Evolutionary conservation across 2,329 filamentous ascomycete species (phyloP).

Genomic region (Aspergillus sp.): DNA sequence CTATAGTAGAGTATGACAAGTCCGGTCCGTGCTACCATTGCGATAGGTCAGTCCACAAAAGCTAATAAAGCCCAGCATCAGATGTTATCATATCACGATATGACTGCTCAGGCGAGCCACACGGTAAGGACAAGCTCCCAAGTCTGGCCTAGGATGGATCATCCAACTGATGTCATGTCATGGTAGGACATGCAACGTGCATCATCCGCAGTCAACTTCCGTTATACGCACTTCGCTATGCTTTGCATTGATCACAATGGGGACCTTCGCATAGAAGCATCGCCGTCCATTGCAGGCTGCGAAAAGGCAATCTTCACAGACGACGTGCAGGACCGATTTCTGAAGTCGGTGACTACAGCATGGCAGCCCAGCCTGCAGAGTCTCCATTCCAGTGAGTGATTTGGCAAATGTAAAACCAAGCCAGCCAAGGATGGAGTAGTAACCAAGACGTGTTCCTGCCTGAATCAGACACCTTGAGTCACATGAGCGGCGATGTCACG

Average conservation of each 20-base stretch:
- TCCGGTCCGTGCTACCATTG: conserved; percentile 17
- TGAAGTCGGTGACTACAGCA: conserved; percentile 29
- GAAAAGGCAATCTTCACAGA: conserved; percentile 38
- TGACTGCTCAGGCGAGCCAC: conserved; percentile 22
- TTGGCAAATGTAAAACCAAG: neutral
- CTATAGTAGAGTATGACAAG: conserved; percentile 17
- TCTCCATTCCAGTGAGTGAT: conserved; percentile 30
- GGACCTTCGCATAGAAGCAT: conserved; percentile 34
- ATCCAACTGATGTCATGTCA: conserved; percentile 14
- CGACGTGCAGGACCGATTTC: conserved; percentile 38
- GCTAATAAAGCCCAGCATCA: conserved; percentile 19
- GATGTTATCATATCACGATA: conserved; percentile 24
- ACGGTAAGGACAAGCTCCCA: conserved; percentile 19
- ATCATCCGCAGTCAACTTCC: conserved; percentile 24
- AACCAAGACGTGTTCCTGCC: neutral
- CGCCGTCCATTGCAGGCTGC: conserved; percentile 36
- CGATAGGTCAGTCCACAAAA: conserved; percentile 18
- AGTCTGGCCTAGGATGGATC: conserved; percentile 1
- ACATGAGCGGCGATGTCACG: conserved; percentile 16
- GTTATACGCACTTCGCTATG: conserved; percentile 40
- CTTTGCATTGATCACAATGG: conserved; percentile 41
- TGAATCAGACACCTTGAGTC: conserved; percentile 11
- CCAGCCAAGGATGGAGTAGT: neutral
- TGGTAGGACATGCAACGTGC: conserved; percentile 24
- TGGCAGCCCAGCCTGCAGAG: conserved; percentile 23